phyloP scores from a whole-genome alignment of 805 yeast species.

The Candida pini region DNA sequence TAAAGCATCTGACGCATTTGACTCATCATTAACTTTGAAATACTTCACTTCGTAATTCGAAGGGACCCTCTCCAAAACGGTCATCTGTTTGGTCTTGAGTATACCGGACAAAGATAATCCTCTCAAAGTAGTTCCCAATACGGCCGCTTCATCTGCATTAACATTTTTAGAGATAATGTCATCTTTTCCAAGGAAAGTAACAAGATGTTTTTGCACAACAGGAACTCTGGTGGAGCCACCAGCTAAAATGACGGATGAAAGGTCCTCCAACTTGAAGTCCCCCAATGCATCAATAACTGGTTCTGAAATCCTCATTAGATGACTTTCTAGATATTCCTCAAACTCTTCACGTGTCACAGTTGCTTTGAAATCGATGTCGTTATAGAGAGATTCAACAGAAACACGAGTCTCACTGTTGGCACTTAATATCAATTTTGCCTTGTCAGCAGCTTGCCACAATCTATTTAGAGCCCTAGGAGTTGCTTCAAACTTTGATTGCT shows the following conservation, averaged over 20 bases:
- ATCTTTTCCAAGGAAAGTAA: conserved; percentile 51
- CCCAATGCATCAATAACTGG: conserved; percentile 54
- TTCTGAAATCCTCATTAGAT: conserved; percentile 38
- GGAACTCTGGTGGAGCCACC: conserved; percentile 96
- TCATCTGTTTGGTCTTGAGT: conserved; percentile 58
- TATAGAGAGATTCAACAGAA: conserved; percentile 66
- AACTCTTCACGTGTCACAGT: conserved; percentile 73
- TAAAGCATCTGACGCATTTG: conserved; percentile 17
- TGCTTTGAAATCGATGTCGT: conserved; percentile 70
- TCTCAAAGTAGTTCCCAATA: conserved; percentile 80
- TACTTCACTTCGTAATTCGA: conserved; percentile 39
- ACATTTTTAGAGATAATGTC: conserved; percentile 66
- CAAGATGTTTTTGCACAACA: conserved; percentile 62
- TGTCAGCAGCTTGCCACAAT: conserved; percentile 79
- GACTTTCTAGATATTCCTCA: conserved; percentile 49
- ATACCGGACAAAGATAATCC: conserved; percentile 71
- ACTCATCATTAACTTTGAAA: conserved; percentile 17
- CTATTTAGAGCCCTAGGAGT: conserved; percentile 59
- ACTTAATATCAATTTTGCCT: conserved; percentile 79
- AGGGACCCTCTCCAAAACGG: conserved; percentile 50
- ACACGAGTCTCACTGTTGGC: conserved; percentile 80
- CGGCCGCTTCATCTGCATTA: conserved; percentile 94
- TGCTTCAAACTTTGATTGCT: conserved; percentile 32
- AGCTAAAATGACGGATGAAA: conserved; percentile 61
- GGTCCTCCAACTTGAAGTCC: conserved; percentile 18